Evolutionary conservation across 2,329 filamentous ascomycete species (phyloP).

Genomic region (Alternaria hordeiaustralica): DNA sequence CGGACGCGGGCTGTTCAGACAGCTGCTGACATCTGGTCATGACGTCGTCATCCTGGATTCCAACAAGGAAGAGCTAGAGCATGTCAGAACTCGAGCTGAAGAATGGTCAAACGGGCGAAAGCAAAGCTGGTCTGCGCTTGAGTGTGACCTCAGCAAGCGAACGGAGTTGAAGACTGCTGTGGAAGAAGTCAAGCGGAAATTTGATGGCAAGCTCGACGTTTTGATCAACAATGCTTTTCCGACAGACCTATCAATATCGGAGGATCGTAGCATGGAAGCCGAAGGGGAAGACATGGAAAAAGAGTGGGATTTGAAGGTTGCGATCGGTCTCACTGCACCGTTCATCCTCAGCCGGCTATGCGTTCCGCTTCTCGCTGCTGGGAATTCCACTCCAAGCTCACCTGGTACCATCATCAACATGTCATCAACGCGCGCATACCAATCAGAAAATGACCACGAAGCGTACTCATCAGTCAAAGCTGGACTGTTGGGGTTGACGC

Average conservation of each 20-base stretch:
- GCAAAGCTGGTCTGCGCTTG: constrained; percentile 25
- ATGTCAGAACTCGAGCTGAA: constrained; percentile 43
- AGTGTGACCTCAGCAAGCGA: constrained; percentile 52
- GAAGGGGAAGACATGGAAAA: constrained; percentile 36
- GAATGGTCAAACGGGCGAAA: constrained; percentile 23
- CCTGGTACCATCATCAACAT: constrained; percentile 54
- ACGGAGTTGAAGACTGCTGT: constrained; percentile 47
- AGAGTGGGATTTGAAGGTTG: constrained; percentile 45
- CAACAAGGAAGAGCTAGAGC: constrained; percentile 50
- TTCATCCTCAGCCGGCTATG: constrained; percentile 43
- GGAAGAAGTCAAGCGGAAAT: constrained; percentile 44
- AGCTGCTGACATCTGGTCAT: constrained; percentile 52
- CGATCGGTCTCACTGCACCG: constrained; percentile 43
- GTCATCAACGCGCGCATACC: constrained; percentile 58
- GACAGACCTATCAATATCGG: constrained; percentile 33
- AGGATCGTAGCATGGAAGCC: constrained; percentile 40
- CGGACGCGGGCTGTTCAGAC: constrained; percentile 53
- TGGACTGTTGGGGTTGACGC: constrained; percentile 58
- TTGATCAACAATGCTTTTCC: constrained; percentile 47
- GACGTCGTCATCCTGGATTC: constrained; percentile 55
- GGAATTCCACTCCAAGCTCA: constrained; percentile 21
- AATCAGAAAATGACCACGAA: constrained; percentile 59
- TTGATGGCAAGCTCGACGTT: constrained; percentile 43
- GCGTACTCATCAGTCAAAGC: constrained; percentile 60
- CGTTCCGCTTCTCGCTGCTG: constrained; percentile 34